A percentile compares a stretch with the other conserved stretches of the same genome.
These are phyloP conservation scores for Cordyceps cicadae DNA, from an alignment of 2,329 filamentous ascomycete species.

Conservation along the genomic window DNA sequence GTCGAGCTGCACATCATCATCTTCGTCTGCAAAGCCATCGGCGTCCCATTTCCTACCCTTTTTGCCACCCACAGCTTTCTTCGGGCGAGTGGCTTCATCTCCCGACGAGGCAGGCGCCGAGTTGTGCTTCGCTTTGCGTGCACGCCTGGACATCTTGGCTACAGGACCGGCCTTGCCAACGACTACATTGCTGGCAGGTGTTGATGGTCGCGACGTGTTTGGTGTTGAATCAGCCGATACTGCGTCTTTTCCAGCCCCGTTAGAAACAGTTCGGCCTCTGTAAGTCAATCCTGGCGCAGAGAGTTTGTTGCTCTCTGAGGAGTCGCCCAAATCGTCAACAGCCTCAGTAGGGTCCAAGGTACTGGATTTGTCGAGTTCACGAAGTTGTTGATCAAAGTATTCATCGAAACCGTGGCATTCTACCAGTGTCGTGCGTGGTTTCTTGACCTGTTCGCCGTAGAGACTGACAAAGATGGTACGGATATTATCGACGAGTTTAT, in stretches of 20 bases:
- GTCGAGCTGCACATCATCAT: constrained; percentile 71
- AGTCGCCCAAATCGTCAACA: constrained; percentile 18
- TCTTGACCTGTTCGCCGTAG: constrained; percentile 80
- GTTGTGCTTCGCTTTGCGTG: constrained; percentile 61
- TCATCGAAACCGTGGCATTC: constrained; percentile 76
- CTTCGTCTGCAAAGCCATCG: constrained; percentile 79
- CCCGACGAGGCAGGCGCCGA: constrained; percentile 68
- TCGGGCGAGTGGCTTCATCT: constrained; percentile 61
- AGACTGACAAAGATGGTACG: constrained; percentile 84
- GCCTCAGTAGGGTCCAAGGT: constrained; percentile 21
- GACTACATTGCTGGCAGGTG: constrained; percentile 58
- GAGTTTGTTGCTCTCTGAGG: constrained; percentile 14
- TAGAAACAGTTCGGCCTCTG: constrained; percentile 27
- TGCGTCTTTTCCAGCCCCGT: constrained; percentile 25
- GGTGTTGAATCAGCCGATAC: constrained; percentile 63
- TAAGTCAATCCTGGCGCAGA: constrained; percentile 33
- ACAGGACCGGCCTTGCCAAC: constrained; percentile 67
- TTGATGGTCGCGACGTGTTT: constrained; percentile 69
- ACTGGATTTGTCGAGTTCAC: constrained; percentile 62
- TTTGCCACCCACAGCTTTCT: constrained; percentile 59
- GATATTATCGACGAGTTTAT: constrained; percentile 92
- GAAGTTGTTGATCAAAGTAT: constrained; percentile 90
- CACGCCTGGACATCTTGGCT: constrained; percentile 70
- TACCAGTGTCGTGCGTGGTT: constrained; percentile 67
- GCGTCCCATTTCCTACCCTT: constrained; percentile 89